Base-by-base conservation (phyloP, 2,329 filamentous ascomycete genomes). In the Waltergamsia citrina region DNA sequence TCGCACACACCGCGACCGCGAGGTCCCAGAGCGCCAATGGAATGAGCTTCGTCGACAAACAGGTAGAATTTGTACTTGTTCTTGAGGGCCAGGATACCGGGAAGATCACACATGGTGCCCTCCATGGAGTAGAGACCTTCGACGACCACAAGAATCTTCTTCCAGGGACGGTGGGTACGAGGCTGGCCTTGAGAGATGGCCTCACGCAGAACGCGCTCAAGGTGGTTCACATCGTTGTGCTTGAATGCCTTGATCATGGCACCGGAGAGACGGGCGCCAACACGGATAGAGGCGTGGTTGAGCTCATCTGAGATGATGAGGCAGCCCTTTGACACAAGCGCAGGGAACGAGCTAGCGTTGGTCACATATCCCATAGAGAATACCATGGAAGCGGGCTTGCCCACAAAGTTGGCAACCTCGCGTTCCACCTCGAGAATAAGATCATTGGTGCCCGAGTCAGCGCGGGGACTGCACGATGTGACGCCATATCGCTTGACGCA, bases 111-210 rank as follows among this genome's bases (percentile, higher is more conserved):
- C 85, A 98, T 94, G 44, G 88, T 95, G 32, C 92, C 92, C 64
- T 98, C 92, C 92, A 98, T 98, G 1, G 90, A 96, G 69, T 98
- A 98, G 15, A 98, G 73, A 47, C 92, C 92, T 58, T 98, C 92
- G 24, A 98, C 85, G 24, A 90, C 88, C 29, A 98, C 85, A 33
- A 98, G 60, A 40, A 98, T 96, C 76, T 96, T 98, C 71, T 94
- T 95, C 92, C 92, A 98, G 2, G 92, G 92, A 20, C 92, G 83
- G 59, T 98, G 92, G n/a, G 90, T 98, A 44, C 92, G 83, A 34
- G 92, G 92, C 55, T 98, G 92, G 29, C 92, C 92, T 61, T 96
- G 90, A 11, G 90, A 88, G 53, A 98, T 96, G 44, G 80, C 83
- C 54, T 96, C 88, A 27, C 92, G 82, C 6, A 98, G 75, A 47